A percentile compares a stretch with the other conserved stretches of the same genome.
Conservation (phyloP, 2,329 filamentous ascomycete genomes). For the Falciphora oryzae region DNA sequence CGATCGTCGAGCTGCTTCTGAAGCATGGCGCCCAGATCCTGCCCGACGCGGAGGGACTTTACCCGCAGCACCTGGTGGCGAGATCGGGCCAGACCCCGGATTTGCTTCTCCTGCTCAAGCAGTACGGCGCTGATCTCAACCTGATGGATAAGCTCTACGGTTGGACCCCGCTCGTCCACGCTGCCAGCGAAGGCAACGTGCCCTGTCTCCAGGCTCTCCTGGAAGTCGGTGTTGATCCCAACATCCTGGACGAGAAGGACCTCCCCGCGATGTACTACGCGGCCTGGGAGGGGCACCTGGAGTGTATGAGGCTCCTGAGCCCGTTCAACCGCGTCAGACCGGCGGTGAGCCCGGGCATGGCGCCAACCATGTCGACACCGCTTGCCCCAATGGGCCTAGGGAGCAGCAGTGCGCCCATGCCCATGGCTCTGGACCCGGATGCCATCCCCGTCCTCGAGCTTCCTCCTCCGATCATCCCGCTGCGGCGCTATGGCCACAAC, state of each 20-base stretch:
- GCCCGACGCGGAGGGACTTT: conserved; percentile 93
- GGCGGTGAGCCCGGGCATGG: conserved; percentile 35
- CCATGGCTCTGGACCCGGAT: conserved; percentile 71
- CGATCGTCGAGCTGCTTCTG: conserved; percentile 79
- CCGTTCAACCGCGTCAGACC: conserved; percentile 41
- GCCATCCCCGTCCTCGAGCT: conserved; percentile 88
- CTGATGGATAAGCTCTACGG: conserved; percentile 94
- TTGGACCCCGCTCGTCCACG: conserved; percentile 95
- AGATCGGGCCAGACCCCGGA: conserved; percentile 78
- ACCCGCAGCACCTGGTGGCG: conserved; percentile 93
- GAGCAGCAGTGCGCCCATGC: conserved; percentile 45
- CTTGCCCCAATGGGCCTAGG: conserved; percentile 24
- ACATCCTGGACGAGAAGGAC: conserved; percentile 84
- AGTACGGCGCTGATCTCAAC: conserved; percentile 83
- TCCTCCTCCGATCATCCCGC: conserved; percentile 90
- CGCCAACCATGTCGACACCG: conserved; percentile 24
- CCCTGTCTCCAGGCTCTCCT: conserved; percentile 79
- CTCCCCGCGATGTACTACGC: conserved; percentile 97
- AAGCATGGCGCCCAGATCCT: conserved; percentile 74
- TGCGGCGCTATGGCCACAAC: conserved; percentile 93
- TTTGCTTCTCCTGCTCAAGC: conserved; percentile 71
- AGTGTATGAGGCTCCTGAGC: conserved; percentile 85
- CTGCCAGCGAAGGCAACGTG: conserved; percentile 92
- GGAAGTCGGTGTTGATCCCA: conserved; percentile 69
- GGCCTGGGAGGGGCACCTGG: conserved; percentile 92